phyloP scores from a whole-genome alignment of 106 monocot species.

The Narthecium ossifragum region DNA sequence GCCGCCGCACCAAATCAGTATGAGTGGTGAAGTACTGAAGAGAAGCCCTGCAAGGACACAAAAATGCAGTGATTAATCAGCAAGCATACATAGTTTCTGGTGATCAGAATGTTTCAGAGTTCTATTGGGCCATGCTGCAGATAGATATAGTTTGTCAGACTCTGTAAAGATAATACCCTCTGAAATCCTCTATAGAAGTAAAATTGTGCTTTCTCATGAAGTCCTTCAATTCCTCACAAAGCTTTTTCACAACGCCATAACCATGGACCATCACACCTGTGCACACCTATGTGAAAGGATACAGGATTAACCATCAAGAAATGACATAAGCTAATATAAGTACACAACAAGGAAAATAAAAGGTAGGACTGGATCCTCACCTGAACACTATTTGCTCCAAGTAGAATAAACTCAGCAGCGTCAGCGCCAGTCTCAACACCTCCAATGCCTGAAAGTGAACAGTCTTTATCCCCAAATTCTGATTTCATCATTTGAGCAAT shows the following conservation, averaged over 20 bases:
- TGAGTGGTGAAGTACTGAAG: slow-evolving; percentile 96
- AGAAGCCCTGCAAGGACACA: slow-evolving; percentile 39
- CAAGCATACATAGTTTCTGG: neutral
- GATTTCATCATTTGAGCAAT: slow-evolving; percentile 92
- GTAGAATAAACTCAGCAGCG: slow-evolving; percentile 93
- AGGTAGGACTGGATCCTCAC: slow-evolving; percentile 10
- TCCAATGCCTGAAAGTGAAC: slow-evolving; percentile 91
- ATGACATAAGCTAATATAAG: neutral
- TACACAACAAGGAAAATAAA: neutral
- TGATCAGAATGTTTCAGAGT: neutral
- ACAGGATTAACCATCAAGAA: neutral
- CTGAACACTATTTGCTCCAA: slow-evolving; percentile 97
- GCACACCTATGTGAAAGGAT: slow-evolving; percentile 36
- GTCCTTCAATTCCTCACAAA: slow-evolving; percentile 53
- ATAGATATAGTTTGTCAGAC: neutral
- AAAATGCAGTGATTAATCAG: neutral
- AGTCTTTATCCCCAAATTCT: slow-evolving; percentile 49
- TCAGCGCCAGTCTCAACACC: slow-evolving; percentile 91
- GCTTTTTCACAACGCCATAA: slow-evolving; percentile 61
- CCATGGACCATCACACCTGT: slow-evolving; percentile 90
- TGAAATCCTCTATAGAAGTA: slow-evolving; percentile 68
- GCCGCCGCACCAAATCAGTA: slow-evolving; percentile 79
- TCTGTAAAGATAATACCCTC: slow-evolving; percentile 26
- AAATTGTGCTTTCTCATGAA: slow-evolving; percentile 82
- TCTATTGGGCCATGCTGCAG: neutral